Evolutionary conservation across 441 rosid genomes (phyloP).

Genomic region (Pelargonium fulgidum): DNA sequence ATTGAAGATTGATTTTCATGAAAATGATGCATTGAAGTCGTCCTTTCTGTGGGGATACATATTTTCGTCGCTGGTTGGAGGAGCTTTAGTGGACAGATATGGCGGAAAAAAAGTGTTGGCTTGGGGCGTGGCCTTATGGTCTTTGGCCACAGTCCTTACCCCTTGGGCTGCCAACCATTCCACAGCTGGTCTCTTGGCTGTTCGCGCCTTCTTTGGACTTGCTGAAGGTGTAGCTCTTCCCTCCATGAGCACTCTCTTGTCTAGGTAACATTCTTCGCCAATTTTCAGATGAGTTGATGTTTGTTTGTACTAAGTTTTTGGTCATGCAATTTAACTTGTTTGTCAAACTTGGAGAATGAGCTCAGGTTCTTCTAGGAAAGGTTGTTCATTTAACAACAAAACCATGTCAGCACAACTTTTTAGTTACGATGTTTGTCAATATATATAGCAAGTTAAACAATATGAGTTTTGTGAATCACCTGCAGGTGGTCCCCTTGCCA

Average conservation of each 20-base stretch:
- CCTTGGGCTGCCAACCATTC: conserved; percentile 91
- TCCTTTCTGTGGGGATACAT: conserved; percentile 97
- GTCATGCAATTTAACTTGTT: no score
- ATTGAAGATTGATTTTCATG: background rate
- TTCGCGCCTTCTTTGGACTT: conserved; percentile 77
- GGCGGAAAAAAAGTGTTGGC: conserved; percentile 83
- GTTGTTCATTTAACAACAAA: no score
- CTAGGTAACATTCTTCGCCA: conserved; percentile 36
- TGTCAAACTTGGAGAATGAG: no score
- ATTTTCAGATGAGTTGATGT: no score
- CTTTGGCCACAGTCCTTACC: conserved; percentile 78
- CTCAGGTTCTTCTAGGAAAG: no score
- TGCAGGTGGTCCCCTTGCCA: conserved; percentile 73
- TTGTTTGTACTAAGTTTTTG: no score
- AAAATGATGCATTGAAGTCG: conserved; percentile 41
- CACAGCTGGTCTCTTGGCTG: conserved; percentile 48
- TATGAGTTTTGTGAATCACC: no score
- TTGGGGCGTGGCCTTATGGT: conserved; percentile 92
- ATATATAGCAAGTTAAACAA: no score
- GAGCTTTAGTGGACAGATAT: conserved; percentile 71
- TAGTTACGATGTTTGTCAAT: no score
- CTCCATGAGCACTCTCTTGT: conserved; percentile 72
- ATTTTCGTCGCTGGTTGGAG: conserved; percentile 78
- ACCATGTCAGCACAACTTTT: no score
- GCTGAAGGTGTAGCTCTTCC: conserved; percentile 95